A percentile compares a stretch with the other conserved stretches of the same genome.
phyloP scores from a whole-genome alignment of 192 early-diverging fungal species.

The Backusella psychrophila region DNA sequence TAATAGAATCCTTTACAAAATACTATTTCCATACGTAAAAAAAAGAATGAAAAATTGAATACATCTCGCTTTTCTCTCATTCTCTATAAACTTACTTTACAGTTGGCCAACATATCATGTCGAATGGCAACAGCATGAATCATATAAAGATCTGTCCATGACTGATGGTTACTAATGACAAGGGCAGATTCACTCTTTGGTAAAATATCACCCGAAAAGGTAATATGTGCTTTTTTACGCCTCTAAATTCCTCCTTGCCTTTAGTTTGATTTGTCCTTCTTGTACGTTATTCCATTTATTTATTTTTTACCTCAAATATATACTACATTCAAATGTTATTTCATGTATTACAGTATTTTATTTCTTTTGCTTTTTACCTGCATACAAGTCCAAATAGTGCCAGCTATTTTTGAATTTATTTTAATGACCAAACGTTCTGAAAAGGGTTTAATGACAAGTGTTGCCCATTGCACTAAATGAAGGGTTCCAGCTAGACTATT shows the following conservation, averaged over 20 bases:
- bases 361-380: conserved; percentile 26
- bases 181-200: conserved; percentile 48
- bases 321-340: not conserved
- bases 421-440: conserved; percentile 46
- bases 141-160: conserved; percentile 58
- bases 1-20: conserved; percentile 61
- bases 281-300: conserved; percentile 11
- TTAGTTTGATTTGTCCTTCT: not conserved
- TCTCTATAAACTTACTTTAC: conserved; percentile 38
- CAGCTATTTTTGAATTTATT: conserved; percentile 48
- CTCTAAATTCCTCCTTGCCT: not conserved
- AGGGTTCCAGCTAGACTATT: conserved; percentile 25
- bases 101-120: conserved; percentile 48
- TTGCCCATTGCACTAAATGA: conserved; percentile 44
- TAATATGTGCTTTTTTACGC: conserved; percentile 42
- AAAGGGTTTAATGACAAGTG: conserved; percentile 46
- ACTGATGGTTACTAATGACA: conserved; percentile 55
- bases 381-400: conserved; percentile 54
- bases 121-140: conserved; percentile 51
- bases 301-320: not conserved
- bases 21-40: conserved; percentile 33
- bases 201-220: conserved; percentile 54
- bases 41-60: not conserved
- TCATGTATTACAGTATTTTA: not conserved
- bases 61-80: not conserved